Evolutionary conservation across 768 basidiomycete genomes (phyloP).

Genomic region (Boletales sp.): DNA sequence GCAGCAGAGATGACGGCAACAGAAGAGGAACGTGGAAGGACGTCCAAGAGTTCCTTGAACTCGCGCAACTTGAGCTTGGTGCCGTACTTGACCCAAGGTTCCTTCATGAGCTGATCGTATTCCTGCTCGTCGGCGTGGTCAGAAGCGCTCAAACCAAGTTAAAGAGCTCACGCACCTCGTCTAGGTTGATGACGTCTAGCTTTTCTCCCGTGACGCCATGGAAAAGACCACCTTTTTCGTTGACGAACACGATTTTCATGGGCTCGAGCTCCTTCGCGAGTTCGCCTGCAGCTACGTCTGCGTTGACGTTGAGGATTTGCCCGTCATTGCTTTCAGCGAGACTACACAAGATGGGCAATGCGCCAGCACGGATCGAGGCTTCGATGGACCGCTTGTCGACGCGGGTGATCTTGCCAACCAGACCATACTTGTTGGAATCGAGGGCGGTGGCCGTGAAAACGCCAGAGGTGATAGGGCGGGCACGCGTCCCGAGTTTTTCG

Average conservation of each 20-base stretch:
- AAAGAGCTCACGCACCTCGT: conserved; percentile 58
- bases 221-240: conserved; percentile 97
- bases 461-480: conserved; percentile 95
- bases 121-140: conserved; percentile 48
- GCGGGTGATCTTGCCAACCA: conserved; percentile 92
- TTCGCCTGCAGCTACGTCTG: conserved; percentile 97
- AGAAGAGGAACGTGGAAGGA: conserved; percentile 95
- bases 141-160: background rate
- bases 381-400: conserved; percentile 97
- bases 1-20: conserved; percentile 96
- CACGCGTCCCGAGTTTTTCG: conserved; percentile 92
- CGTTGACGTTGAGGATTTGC: conserved; percentile 99
- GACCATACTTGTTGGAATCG: conserved; percentile 89
- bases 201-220: conserved; percentile 98
- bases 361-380: conserved; percentile 93
- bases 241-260: conserved; percentile 96
- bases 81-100: conserved; percentile 98
- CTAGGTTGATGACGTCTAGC: conserved; percentile 92
- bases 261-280: conserved; percentile 97
- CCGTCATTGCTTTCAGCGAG: conserved; percentile 93
- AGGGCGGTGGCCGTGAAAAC: conserved; percentile 98
- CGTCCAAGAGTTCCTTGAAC: conserved; percentile 98
- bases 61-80: conserved; percentile 99
- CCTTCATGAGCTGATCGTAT: conserved; percentile 94
- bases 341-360: conserved; percentile 92